phyloP scores from a whole-genome alignment of 495 filamentous ascomycete species.

The Aspergillus olivimuriae region DNA sequence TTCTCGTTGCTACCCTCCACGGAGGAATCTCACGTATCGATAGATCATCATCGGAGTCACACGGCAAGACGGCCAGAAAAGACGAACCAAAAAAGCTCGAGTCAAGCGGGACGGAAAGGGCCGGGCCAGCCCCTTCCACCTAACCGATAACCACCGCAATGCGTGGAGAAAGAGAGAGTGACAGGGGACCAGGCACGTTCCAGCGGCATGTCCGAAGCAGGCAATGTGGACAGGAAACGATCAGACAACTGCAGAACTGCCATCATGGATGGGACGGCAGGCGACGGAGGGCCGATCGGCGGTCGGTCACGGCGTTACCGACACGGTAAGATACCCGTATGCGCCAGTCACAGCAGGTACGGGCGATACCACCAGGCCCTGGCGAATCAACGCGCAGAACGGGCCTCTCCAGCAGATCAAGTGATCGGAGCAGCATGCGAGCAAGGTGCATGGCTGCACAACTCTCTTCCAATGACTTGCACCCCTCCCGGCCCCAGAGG shows the following conservation, averaged over 20 bases:
- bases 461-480: constrained; percentile 18
- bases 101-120: constrained; percentile 39
- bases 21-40: too few species aligned
- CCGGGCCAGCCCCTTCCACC: constrained; percentile 29
- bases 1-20: constrained; percentile 4
- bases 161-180: constrained; percentile 10
- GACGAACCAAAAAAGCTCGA: constrained; percentile 12
- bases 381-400: constrained; percentile 8
- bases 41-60: constrained; percentile 5
- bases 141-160: constrained; percentile 3
- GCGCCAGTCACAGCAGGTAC: constrained; percentile 13
- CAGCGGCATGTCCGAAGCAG: constrained; percentile 10
- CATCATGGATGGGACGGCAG: neutral
- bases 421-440: constrained; percentile 64
- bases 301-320: constrained; percentile 13
- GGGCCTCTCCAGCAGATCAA: constrained; percentile 46
- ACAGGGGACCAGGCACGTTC: constrained; percentile 4
- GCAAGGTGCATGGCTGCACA: constrained; percentile 28
- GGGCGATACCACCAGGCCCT: constrained; percentile 6
- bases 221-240: constrained; percentile 7
- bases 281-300: neutral
- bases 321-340: constrained; percentile 28
- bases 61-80: constrained; percentile 8
- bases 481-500: constrained; percentile 11
- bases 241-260: constrained; percentile 1